phyloP scores from a whole-genome alignment of 2,329 filamentous ascomycete species.

The Cyanodermella asteris region DNA sequence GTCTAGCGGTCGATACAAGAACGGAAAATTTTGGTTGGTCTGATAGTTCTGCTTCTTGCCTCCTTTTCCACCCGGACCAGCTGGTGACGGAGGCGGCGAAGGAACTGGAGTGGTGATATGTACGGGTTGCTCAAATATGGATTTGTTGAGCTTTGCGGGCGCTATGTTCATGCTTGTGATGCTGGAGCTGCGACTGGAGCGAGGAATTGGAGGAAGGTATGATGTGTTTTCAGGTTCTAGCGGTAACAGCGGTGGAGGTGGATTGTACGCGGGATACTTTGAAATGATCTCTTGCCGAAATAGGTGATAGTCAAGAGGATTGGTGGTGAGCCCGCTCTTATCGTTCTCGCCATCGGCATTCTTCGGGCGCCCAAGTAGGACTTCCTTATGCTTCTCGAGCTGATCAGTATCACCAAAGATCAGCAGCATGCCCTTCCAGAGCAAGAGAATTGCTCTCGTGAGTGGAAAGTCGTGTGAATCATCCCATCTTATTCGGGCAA shows the following conservation, averaged over 20 bases:
- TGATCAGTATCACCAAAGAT: constrained; percentile 62
- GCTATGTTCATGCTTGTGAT: constrained; percentile 29
- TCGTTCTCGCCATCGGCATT: constrained; percentile 35
- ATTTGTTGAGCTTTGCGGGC: constrained; percentile 24
- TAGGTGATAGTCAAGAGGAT: constrained; percentile 83
- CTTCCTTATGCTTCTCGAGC: constrained; percentile 50
- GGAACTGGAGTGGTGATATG: constrained; percentile 97
- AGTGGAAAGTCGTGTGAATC: constrained; percentile 30
- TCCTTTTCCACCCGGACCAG: constrained; percentile 62
- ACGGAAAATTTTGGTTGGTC: constrained; percentile 96
- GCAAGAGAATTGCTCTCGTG: constrained; percentile 51
- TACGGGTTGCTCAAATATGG: constrained; percentile 85
- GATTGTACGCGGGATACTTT: constrained; percentile 92
- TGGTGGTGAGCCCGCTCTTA: constrained; percentile 70
- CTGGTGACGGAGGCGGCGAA: constrained; percentile 82
- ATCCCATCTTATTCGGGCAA: constrained; percentile 51
- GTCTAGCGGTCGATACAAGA: constrained; percentile 87
- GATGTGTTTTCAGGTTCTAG: constrained; percentile 81
- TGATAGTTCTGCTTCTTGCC: constrained; percentile 99
- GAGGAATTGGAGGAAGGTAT: constrained; percentile 61
- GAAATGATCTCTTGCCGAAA: constrained; percentile 94
- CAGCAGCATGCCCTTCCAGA: constrained; percentile 82
- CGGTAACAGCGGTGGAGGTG: constrained; percentile 61
- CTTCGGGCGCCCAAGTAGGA: constrained; percentile 34
- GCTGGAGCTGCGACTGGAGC: constrained; percentile 18